These are phyloP conservation scores for Candida neerlandica DNA, from an alignment of 1,139 yeast species.

Conservation along the genomic window DNA sequence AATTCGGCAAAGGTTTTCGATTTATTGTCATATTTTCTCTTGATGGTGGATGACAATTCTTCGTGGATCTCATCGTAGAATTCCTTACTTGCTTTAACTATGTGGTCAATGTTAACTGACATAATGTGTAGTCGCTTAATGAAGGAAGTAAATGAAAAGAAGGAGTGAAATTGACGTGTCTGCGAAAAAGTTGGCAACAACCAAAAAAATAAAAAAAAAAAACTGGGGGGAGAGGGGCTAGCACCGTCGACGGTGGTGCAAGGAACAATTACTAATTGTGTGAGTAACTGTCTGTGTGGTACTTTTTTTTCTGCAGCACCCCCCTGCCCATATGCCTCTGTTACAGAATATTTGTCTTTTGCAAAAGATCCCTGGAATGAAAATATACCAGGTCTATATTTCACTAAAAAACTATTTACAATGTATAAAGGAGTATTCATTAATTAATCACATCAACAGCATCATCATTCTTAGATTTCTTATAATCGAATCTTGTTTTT, in stretches of 20 bases:
- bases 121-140: background rate
- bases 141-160: background rate
- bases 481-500: conserved; percentile 26
- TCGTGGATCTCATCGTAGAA: conserved; percentile 14
- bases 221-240: background rate
- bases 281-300: no score
- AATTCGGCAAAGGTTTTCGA: conserved; percentile 32
- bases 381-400: background rate
- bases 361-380: background rate
- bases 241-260: background rate
- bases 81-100: conserved; percentile 12
- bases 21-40: conserved; percentile 21
- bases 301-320: no score
- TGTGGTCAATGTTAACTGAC: conserved; percentile 10
- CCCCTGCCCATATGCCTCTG: no score
- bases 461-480: conserved; percentile 2
- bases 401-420: conserved; percentile 1
- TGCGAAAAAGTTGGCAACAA: background rate
- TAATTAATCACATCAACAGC: conserved; percentile 5
- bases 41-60: conserved; percentile 19
- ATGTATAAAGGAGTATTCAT: background rate
- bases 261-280: background rate
- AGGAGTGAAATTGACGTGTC: background rate
- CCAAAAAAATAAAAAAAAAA: background rate
- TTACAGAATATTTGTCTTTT: no score